A percentile compares a stretch with the other conserved stretches of the same genome.
Evolutionary conservation across 257 asterid genomes (phyloP).

Genomic region (Striga asiatica): DNA sequence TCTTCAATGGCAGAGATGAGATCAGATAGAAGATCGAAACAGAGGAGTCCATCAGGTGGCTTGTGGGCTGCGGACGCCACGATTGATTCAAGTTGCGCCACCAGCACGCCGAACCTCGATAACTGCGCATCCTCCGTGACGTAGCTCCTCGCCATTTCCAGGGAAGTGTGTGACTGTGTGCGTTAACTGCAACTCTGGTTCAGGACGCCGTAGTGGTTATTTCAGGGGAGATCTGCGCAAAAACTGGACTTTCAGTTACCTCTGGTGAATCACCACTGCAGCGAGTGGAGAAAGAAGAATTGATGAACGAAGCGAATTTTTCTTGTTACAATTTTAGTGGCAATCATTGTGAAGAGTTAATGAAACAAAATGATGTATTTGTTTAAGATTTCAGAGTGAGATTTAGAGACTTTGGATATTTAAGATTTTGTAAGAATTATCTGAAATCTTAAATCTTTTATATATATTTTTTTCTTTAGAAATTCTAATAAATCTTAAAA

Average conservation of each 20-base stretch:
- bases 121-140: conserved; percentile 43
- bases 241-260: conserved; percentile 11
- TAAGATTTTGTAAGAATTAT: too few relatives aligned
- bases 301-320: too few relatives aligned
- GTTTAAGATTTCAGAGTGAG: too few relatives aligned
- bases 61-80: conserved; percentile 91
- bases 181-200: conserved; percentile 1
- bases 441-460: too few relatives aligned
- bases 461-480: too few relatives aligned
- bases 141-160: conserved; percentile 47
- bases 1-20: conserved; percentile 76
- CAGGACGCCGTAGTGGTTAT: conserved; percentile 4
- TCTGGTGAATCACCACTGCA: too few relatives aligned
- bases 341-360: too few relatives aligned
- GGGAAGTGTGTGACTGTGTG: neutral
- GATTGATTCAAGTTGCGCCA: conserved; percentile 93
- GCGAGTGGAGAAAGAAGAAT: too few relatives aligned
- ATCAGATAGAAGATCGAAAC: conserved; percentile 96
- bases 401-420: too few relatives aligned
- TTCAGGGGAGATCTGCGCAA: conserved; percentile 20
- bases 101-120: conserved; percentile 86
- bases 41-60: conserved; percentile 82
- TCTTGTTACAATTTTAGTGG: too few relatives aligned
- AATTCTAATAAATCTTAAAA: too few relatives aligned
- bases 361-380: too few relatives aligned